Percentiles rank a stretch among this genome's conserved stretches.
These are phyloP conservation scores for Beauveria sp. DNA, from an alignment of 2,329 filamentous ascomycete species.

Conservation along the genomic window DNA sequence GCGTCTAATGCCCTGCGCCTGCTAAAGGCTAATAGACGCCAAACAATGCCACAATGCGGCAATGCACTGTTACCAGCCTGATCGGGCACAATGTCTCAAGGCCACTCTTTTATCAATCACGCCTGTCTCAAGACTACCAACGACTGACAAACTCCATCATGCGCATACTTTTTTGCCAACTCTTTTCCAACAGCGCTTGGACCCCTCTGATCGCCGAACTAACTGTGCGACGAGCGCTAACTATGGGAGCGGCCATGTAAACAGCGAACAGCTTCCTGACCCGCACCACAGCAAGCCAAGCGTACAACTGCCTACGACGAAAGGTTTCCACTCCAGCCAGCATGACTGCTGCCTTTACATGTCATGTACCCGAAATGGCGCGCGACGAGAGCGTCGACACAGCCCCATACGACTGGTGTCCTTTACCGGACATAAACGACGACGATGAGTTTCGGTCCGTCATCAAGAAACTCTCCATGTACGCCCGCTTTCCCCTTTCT, in stretches of 20 bases:
- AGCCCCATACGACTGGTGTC: constrained; percentile 19
- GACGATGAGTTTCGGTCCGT: constrained; percentile 56
- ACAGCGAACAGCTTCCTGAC: neutral
- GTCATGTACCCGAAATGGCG: neutral
- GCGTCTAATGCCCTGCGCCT: no score
- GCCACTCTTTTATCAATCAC: no score
- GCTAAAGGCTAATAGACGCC: no score
- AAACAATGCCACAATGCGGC: no score
- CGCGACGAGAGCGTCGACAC: constrained; percentile 7
- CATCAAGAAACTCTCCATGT: constrained; percentile 60
- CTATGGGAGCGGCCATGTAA: neutral
- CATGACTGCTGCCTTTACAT: neutral
- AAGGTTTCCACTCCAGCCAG: neutral
- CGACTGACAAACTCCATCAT: no score
- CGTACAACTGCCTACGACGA: neutral
- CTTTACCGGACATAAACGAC: constrained; percentile 48
- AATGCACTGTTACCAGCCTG: no score
- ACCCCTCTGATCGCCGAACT: no score
- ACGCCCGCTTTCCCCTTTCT: constrained; percentile 18
- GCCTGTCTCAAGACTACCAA: no score
- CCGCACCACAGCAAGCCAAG: neutral
- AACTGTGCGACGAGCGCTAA: no score
- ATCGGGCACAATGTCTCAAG: no score
- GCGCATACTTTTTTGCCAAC: no score
- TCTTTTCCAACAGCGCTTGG: no score